Percentiles rank a stretch among this genome's conserved stretches.
phyloP scores from a whole-genome alignment of 176 grass and related monocot genomes.

The Alloteropsis semialata region DNA sequence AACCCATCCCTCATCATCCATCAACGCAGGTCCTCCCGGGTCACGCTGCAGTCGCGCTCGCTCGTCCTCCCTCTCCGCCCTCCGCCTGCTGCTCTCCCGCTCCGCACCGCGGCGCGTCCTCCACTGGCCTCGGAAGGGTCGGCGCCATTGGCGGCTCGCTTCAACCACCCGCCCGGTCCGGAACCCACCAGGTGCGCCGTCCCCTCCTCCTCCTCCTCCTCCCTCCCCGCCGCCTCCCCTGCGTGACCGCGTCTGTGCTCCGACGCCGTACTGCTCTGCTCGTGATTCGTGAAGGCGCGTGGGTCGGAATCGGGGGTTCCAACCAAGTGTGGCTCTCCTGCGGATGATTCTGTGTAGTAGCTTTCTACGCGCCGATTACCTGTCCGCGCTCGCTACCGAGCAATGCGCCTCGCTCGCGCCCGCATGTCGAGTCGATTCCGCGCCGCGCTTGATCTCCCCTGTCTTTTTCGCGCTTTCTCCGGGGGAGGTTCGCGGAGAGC shows the following conservation, averaged over 20 bases:
- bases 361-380: neutral
- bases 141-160: slow-evolving; percentile 2
- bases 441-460: neutral
- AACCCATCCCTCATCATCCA: neutral
- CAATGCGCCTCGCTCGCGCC: neutral
- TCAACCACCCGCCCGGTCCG: neutral
- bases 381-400: neutral
- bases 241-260: neutral
- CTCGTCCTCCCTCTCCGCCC: no score
- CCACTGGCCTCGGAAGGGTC: neutral
- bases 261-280: neutral
- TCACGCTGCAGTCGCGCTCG: neutral
- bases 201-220: neutral
- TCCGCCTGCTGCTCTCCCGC: neutral
- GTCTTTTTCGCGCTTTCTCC: neutral
- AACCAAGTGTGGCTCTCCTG: neutral
- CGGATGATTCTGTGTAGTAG: no score
- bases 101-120: neutral
- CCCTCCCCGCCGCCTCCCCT: neutral
- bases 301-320: no score
- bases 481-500: neutral
- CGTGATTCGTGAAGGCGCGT: neutral
- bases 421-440: neutral
- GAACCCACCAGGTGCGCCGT: neutral
- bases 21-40: slow-evolving; percentile 18